These are phyloP conservation scores for Crithidia brevicula DNA, from an alignment of 208 protist species.

Conservation along the genomic window DNA sequence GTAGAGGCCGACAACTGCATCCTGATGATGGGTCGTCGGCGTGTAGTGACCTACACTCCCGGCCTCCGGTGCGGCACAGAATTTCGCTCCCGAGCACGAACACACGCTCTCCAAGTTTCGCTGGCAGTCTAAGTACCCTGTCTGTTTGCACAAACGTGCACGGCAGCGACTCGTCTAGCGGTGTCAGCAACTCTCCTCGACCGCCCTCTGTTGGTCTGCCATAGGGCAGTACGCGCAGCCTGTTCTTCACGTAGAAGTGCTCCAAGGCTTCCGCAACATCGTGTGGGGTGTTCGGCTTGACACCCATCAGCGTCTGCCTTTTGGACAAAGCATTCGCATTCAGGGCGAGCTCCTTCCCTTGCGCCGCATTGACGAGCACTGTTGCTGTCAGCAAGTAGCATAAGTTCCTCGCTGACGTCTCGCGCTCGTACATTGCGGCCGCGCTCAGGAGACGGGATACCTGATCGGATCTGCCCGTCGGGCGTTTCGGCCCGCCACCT, in stretches of 20 bases:
- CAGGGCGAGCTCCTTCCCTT: not conserved
- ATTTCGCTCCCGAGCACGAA: not conserved
- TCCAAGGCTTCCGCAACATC: not conserved
- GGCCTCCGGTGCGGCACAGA: not conserved
- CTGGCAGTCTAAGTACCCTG: not conserved
- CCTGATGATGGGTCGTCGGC: not conserved
- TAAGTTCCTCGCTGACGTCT: not conserved
- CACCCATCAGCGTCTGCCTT: not conserved
- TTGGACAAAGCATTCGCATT: not conserved
- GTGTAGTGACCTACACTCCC: not conserved
- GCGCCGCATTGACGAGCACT: not conserved
- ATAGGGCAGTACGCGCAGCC: not conserved
- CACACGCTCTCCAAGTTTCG: not conserved
- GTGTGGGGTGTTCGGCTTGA: not conserved
- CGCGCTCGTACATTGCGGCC: not conserved
- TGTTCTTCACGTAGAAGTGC: not conserved
- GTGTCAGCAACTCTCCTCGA: not conserved
- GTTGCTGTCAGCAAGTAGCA: constrained; percentile 4
- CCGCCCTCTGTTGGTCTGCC: not conserved
- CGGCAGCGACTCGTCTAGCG: not conserved
- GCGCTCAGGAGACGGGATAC: not conserved
- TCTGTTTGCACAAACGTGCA: constrained; percentile 1
- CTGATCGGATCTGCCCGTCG: not conserved
- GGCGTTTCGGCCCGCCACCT: not conserved
- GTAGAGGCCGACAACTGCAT: not conserved